Base-by-base conservation (phyloP, 805 yeast species). In the Lachancea nothofagi region DNA sequence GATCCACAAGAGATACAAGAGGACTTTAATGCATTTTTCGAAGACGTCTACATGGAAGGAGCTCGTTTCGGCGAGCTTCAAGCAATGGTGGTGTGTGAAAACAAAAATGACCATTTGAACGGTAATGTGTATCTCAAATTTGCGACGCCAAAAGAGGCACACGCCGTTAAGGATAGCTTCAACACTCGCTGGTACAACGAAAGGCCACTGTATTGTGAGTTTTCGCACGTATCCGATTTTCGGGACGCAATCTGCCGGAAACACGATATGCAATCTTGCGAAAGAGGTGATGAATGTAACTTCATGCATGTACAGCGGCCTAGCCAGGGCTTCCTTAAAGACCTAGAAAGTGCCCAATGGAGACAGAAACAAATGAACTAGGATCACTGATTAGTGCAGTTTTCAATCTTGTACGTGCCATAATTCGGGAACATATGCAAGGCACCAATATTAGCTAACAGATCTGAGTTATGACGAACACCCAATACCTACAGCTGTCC, bases 61-160 rank as follows among this genome's bases (percentile, higher is more conserved):
- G 61, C 74, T 65, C 40, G 62, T 36, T 57, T 71, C 32, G 77
- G 78, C 0, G 68, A 66, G 19, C 64, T 90, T 5, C 75, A 71
- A 27, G 78, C 77, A 25, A 51, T 90, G 46, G 76, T 78, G 0
- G 83, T 90, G 2, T 83, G 94, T 53, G 96, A 83, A 47, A 90
- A 90, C 58, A 78, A 76, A 36, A 84, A 83, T 50, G 78, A 78
- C 48, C 96, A 89, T 57, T 62, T 90, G 42, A 78, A 77, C 46
- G 97, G 97, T 1, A 88, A 87, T 55, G 95, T 89, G 0, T 85
- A 85, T 55, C 75, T 83, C 14, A 71, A 74, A 43, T 89, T 78
- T 57, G 56, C 64, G 23, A 61, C 68, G 19, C 72, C 71, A 15
- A 70, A 68, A 3, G 75, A 72, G 21, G 95, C 96, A 0, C 65